phyloP scores from a whole-genome alignment of 345 rosid genomes.

The Arabis alpina region DNA sequence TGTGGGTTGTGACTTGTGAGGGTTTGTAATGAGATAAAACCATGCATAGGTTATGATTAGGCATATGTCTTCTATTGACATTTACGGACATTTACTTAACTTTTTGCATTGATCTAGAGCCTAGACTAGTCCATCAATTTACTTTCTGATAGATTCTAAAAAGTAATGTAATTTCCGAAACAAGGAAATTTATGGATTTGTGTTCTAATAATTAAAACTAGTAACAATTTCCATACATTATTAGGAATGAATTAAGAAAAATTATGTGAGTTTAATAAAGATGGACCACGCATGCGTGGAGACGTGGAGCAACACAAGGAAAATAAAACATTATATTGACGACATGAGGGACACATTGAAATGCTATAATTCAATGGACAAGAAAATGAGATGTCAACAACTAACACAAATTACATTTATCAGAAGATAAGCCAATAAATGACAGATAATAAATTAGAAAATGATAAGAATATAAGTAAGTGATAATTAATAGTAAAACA shows the following conservation, averaged over 20 bases:
- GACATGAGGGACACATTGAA: conserved; percentile 31
- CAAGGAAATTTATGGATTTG: not conserved
- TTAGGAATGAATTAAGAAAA: not conserved
- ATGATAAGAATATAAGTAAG: not conserved
- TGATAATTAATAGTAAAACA: not conserved
- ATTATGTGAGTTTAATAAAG: not conserved
- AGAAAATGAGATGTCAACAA: conserved; percentile 40
- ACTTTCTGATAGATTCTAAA: conserved; percentile 4
- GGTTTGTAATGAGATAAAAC: conserved; percentile 1
- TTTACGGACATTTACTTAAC: conserved; percentile 18
- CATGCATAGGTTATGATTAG: conserved; percentile 1
- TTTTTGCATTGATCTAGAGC: conserved; percentile 14
- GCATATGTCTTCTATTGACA: not conserved
- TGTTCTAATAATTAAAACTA: not conserved
- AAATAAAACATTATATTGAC: conserved; percentile 15
- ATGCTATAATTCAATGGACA: conserved; percentile 28
- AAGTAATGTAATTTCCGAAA: not conserved
- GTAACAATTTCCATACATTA: not conserved
- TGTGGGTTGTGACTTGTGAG: conserved; percentile 11
- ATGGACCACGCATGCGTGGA: conserved; percentile 31
- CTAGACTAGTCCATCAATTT: not conserved
- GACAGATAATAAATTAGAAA: not conserved
- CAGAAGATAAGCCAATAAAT: conserved; percentile 29
- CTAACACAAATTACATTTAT: conserved; percentile 12
- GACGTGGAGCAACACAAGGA: conserved; percentile 21